Percentiles rank a stretch among this genome's conserved stretches.
These are phyloP conservation scores for Anthracocystis setariae DNA, from an alignment of 1,284 basidiomycete species.

Conservation along the genomic window DNA sequence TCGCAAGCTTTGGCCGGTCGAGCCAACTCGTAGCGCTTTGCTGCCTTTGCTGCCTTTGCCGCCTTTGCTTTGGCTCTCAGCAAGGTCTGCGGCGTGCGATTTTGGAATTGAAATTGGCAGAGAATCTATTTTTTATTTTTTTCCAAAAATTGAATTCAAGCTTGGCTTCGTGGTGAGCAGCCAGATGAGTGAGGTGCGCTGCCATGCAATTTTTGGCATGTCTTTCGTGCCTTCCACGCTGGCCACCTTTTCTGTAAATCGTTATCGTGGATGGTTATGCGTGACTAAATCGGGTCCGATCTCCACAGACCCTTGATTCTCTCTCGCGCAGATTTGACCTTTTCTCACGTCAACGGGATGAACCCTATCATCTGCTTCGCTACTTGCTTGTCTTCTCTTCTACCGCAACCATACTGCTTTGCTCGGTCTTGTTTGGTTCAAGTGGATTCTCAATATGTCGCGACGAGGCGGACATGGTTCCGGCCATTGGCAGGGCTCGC, in stretches of 20 bases:
- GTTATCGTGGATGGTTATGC: background rate
- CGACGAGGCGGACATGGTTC: conserved; percentile 10
- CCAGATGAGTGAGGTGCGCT: too few relatives aligned
- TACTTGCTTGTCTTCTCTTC: background rate
- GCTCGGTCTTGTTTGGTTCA: too few relatives aligned
- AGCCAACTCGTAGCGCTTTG: conserved; percentile 3
- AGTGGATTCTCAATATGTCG: conserved; percentile 20
- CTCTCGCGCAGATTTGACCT: background rate
- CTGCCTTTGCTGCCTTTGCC: too few relatives aligned
- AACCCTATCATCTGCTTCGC: background rate
- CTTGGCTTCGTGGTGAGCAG: background rate
- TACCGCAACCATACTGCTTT: background rate
- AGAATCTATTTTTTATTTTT: background rate
- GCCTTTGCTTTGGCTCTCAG: too few relatives aligned
- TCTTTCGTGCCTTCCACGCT: conserved; percentile 8
- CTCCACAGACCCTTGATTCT: background rate
- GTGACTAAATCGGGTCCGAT: conserved; percentile 6
- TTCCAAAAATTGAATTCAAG: background rate
- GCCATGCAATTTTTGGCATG: background rate
- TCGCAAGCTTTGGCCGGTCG: conserved; percentile 5
- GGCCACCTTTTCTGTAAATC: background rate
- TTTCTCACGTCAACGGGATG: background rate
- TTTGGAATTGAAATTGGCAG: too few relatives aligned
- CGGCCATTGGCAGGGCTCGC: conserved; percentile 48
- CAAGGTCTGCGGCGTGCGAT: too few relatives aligned